These are phyloP conservation scores for Sporothrix protearum DNA, from an alignment of 2,329 filamentous ascomycete genomes.

Conservation along the genomic window DNA sequence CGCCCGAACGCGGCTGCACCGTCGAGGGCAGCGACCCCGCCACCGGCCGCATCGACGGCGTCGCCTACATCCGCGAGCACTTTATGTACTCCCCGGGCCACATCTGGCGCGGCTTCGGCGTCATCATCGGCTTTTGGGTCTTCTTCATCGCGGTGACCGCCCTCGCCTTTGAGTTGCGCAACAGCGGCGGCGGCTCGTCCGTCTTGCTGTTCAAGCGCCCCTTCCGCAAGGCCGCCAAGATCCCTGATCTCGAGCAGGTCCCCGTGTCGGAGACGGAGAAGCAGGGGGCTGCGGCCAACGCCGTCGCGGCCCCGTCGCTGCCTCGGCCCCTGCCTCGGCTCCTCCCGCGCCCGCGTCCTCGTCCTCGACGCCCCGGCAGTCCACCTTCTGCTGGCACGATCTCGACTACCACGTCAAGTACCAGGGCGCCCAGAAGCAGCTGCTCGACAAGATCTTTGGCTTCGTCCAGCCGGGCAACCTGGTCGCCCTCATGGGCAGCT, in stretches of 20 bases:
- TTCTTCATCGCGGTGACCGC: conserved; percentile 44
- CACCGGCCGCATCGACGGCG: conserved; percentile 48
- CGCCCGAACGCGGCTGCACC: conserved; percentile 17
- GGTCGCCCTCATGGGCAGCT: conserved; percentile 74
- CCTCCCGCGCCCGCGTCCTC: conserved; percentile 39
- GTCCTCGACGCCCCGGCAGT: conserved; percentile 42
- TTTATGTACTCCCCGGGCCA: conserved; percentile 56
- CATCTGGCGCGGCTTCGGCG: conserved; percentile 73
- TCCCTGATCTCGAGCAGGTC: not conserved
- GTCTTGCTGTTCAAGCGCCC: conserved; percentile 36
- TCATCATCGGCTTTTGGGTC: conserved; percentile 66
- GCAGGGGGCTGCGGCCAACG: not conserved
- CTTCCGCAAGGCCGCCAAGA: conserved; percentile 9
- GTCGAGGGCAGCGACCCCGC: not conserved
- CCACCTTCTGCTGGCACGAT: conserved; percentile 71
- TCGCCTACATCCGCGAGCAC: conserved; percentile 49
- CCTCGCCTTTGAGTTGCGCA: conserved; percentile 63
- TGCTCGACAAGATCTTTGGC: conserved; percentile 76
- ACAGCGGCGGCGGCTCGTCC: conserved; percentile 35
- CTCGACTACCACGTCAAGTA: conserved; percentile 66
- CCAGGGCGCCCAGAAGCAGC: conserved; percentile 56
- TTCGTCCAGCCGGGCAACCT: conserved; percentile 80
- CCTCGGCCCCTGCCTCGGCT: too few relatives aligned
- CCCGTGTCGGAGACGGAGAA: not conserved
- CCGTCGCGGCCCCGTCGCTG: too few relatives aligned